Percentiles rank a stretch among this genome's conserved stretches.
These are phyloP conservation scores for Polysphondylium violaceum DNA, from an alignment of 78 protist genomes.

Conservation along the genomic window DNA sequence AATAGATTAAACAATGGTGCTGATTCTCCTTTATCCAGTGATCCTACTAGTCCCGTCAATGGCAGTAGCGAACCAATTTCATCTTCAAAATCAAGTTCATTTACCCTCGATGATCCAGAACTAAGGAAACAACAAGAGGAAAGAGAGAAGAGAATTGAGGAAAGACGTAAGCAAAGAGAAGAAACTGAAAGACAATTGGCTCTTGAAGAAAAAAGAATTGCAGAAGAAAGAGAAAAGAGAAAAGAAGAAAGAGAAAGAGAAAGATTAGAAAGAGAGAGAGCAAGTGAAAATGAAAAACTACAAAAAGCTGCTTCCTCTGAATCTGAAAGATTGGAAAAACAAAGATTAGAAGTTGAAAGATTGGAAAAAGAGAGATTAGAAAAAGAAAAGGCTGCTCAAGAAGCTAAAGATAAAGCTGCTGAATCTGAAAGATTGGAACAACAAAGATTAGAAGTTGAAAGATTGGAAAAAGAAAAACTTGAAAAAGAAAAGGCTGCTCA, in stretches of 20 bases:
- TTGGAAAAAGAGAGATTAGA: neutral
- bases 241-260: constrained; percentile 28
- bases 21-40: neutral
- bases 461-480: constrained; percentile 19
- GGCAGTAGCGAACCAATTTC: neutral
- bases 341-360: constrained; percentile 5
- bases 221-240: constrained; percentile 61
- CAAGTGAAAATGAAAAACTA: neutral
- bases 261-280: constrained; percentile 14
- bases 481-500: constrained; percentile 9
- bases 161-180: constrained; percentile 31
- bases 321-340: constrained; percentile 8
- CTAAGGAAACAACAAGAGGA: neutral
- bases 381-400: constrained; percentile 1
- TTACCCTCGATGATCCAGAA: constrained; percentile 10
- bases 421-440: neutral
- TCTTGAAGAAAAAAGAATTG: constrained; percentile 17
- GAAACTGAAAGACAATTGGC: constrained; percentile 28
- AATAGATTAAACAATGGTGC: neutral
- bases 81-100: neutral
- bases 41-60: neutral
- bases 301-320: neutral
- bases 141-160: constrained; percentile 8
- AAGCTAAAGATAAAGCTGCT: neutral
- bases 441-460: constrained; percentile 2